Base-by-base conservation (phyloP, 306 rosid species). In the Vicia faba region DNA sequence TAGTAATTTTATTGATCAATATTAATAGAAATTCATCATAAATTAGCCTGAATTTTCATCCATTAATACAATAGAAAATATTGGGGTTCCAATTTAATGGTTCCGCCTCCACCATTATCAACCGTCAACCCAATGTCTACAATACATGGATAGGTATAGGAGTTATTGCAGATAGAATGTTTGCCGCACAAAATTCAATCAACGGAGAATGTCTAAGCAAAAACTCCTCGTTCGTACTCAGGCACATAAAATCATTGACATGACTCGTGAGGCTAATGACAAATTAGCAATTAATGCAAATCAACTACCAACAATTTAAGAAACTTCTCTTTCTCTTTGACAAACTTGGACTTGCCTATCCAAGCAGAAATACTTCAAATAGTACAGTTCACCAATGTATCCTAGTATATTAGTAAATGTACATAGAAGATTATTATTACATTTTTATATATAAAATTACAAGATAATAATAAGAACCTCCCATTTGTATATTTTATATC, bases 201-300 rank as follows among this genome's bases (percentile, higher is more conserved):
- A 53, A 53, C 8, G 8, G 46, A 53, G 35, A 53, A 23, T 20
- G 14, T 2, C 9, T 11, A 33, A 33, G 53, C 19, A 62, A 8
- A 20, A 48, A n/a, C 43, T 43, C 33, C 51, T 50, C 11, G 40
- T 70, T 45, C 3, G 14, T 25, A 23, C 5, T 7, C 25, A 11
- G 35, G 9, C 5, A 31, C 41, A 44, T 12, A 11, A 66, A 58
- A 14, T 58, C 40, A 36, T 57, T 35, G 56, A 13, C 40, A 48
- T 33, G 3, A 70, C 61, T 48, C 16, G 41, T 16, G 69, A 33
- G 58, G 64, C 56, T 49, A 48, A 19, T 38, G 18, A 8, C 19
- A 60, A 50, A 70, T 64, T 44, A 67, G 46, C 60, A 66, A 53
- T 72, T 61, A 78, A 78, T 67, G 33, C 55, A 61, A 72, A 72